Percentiles rank a stretch among this genome's conserved stretches.
Conservation (phyloP, 805 yeast genomes). For the Saccharomycopsis malanga region DNA sequence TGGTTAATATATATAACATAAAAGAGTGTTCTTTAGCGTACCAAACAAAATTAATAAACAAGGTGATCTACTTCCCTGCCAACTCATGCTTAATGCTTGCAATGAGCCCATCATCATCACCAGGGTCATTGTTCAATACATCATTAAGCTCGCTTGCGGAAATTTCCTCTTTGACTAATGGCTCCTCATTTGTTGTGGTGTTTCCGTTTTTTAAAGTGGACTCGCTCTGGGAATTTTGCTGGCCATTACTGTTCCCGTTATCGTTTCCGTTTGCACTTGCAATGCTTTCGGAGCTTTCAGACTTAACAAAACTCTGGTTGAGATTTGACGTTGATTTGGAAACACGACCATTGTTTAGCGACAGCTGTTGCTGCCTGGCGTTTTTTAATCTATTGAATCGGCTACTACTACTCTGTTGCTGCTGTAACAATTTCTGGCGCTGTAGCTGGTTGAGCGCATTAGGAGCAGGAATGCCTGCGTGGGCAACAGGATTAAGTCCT, state of each 20-base stretch:
- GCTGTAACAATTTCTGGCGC: slow-evolving; percentile 9
- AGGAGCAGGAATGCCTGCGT: background rate
- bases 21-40: no score
- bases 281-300: no score
- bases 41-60: no score
- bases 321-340: background rate
- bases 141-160: background rate
- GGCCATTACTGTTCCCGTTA: background rate
- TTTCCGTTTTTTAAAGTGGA: no score
- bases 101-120: background rate
- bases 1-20: no score
- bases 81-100: background rate
- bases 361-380: background rate
- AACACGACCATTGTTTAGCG: background rate
- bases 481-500: background rate
- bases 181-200: no score
- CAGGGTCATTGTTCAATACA: background rate
- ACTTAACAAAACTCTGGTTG: background rate
- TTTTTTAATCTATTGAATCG: background rate
- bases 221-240: no score
- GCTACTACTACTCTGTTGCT: background rate
- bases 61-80: background rate
- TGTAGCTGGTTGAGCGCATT: slow-evolving; percentile 9
- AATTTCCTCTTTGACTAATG: background rate
- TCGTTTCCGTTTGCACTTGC: background rate